These are phyloP conservation scores for Colletotrichum horii DNA, from an alignment of 2,329 filamentous ascomycete species.

Conservation along the genomic window DNA sequence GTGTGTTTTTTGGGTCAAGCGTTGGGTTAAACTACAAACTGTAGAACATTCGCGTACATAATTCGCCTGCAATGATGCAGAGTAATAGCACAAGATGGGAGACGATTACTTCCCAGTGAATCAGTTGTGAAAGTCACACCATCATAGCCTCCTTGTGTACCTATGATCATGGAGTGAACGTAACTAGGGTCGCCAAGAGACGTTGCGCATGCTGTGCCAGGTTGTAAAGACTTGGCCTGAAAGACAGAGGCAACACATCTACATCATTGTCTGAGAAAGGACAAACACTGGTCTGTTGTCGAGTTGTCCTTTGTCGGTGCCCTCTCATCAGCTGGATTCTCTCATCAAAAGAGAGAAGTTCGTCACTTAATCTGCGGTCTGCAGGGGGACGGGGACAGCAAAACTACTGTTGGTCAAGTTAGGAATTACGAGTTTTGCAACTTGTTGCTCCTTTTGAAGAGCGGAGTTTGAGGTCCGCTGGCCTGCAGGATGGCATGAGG, in stretches of 20 bases:
- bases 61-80: not conserved
- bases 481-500: too few species aligned
- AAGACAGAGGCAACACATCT: not conserved
- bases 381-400: not conserved
- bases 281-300: not conserved
- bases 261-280: not conserved
- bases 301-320: not conserved
- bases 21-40: not conserved
- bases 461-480: not conserved
- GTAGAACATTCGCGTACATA: constrained; percentile 10
- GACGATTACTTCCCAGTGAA: not conserved
- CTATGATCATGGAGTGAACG: not conserved
- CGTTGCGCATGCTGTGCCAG: not conserved
- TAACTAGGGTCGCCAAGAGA: not conserved
- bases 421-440: not conserved
- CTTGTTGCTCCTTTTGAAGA: not conserved
- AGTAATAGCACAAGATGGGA: not conserved
- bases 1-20: not conserved
- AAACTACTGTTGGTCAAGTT: not conserved
- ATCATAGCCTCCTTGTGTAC: not conserved
- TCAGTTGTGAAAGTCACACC: not conserved
- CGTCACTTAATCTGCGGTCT: not conserved
- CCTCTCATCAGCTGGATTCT: not conserved
- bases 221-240: not conserved
- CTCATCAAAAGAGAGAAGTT: not conserved